Evolutionary conservation across 2,329 filamentous ascomycete genomes (phyloP).

Genomic region (Trichoderma guizhouense): DNA sequence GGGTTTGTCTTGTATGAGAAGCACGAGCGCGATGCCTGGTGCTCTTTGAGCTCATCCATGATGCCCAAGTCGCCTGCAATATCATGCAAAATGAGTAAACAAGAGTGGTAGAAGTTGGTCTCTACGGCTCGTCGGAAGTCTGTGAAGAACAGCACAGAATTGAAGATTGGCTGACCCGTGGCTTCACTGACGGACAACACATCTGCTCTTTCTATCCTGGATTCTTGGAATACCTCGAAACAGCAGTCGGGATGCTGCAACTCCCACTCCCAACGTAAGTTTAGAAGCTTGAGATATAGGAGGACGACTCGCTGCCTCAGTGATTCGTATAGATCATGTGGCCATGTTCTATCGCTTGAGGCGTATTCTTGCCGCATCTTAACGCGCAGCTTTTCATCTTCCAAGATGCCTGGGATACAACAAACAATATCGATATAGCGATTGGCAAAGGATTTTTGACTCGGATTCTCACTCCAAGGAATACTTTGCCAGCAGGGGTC

Average conservation of each 20-base stretch:
- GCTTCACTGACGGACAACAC: background rate
- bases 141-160: background rate
- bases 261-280: background rate
- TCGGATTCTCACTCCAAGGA: background rate
- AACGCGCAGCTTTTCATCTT: background rate
- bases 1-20: background rate
- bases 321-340: background rate
- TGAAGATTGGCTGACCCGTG: background rate
- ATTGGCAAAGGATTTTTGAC: background rate
- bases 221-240: background rate
- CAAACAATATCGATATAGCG: background rate
- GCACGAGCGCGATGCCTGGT: background rate
- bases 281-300: background rate
- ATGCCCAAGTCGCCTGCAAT: background rate
- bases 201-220: background rate
- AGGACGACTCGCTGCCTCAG: background rate
- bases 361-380: background rate
- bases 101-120: background rate
- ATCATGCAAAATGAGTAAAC: background rate
- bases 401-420: background rate
- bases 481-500: background rate
- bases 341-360: background rate
- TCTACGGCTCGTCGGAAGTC: background rate
- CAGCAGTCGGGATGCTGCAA: background rate
- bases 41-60: background rate